phyloP scores from a whole-genome alignment of 805 yeast species.

The Monosporozyma aerobia region DNA sequence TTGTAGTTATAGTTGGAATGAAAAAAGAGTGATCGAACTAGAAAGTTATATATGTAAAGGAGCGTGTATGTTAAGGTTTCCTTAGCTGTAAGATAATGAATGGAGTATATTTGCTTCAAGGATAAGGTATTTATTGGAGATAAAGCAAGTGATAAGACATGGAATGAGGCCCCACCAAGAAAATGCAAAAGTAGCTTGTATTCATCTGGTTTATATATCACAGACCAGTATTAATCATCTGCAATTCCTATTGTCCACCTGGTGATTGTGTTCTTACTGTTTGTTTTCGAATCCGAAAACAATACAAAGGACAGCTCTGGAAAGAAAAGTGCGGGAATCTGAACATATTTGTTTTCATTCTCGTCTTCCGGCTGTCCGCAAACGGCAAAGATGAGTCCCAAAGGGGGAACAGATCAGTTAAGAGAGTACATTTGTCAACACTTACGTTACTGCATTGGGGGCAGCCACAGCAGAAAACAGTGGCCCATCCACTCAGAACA shows the following conservation, averaged over 20 bases:
- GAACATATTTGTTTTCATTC: background rate
- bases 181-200: too few relatives aligned
- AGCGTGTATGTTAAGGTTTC: background rate
- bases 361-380: background rate
- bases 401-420: background rate
- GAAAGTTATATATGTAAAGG: background rate
- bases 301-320: background rate
- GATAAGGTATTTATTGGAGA: background rate
- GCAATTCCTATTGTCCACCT: too few relatives aligned
- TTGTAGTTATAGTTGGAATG: background rate
- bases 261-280: too few relatives aligned
- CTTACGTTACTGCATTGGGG: background rate
- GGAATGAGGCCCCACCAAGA: too few relatives aligned
- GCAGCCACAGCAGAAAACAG: too few relatives aligned
- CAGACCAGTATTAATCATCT: too few relatives aligned
- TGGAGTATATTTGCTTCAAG: background rate
- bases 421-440: background rate
- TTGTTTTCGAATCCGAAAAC: background rate
- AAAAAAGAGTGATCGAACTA: background rate
- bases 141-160: background rate
- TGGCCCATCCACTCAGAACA: too few relatives aligned
- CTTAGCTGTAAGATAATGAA: background rate
- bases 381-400: background rate
- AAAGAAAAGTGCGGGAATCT: background rate
- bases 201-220: too few relatives aligned